These are phyloP conservation scores for Bruguiera hainesii DNA, from an alignment of 441 rosid species.

Conservation along the genomic window DNA sequence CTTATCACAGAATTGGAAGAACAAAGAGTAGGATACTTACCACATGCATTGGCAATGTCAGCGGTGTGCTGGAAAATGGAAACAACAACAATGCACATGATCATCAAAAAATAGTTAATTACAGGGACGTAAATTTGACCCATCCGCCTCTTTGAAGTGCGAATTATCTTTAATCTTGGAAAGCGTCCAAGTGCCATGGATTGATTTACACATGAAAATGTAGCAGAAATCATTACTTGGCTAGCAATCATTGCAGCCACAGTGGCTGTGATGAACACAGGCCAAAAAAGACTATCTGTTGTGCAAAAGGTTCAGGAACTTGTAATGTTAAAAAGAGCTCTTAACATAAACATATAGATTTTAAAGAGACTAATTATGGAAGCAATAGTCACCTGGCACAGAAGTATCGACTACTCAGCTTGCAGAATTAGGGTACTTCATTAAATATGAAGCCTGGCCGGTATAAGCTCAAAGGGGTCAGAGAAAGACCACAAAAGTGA, in stretches of 20 bases:
- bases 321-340: too few relatives aligned
- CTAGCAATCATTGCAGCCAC: conserved; percentile 95
- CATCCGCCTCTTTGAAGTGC: conserved; percentile 76
- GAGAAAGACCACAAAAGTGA: conserved; percentile 80
- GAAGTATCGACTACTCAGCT: too few relatives aligned
- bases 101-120: conserved; percentile 90
- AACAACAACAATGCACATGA: conserved; percentile 82
- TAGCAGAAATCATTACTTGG: conserved; percentile 99
- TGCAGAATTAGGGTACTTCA: too few relatives aligned
- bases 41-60: conserved; percentile 93
- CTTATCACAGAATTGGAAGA: neutral
- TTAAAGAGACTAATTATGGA: too few relatives aligned
- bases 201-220: conserved; percentile 93
- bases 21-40: conserved; percentile 34
- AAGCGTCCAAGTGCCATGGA: conserved; percentile 98
- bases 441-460: too few relatives aligned
- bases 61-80: conserved; percentile 80
- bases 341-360: too few relatives aligned
- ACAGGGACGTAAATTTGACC: conserved; percentile 93
- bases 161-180: conserved; percentile 89
- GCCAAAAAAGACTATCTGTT: conserved; percentile 84
- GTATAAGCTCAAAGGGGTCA: conserved; percentile 51
- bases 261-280: conserved; percentile 71
- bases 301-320: conserved; percentile 13
- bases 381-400: too few relatives aligned